Conservation (phyloP, 306 rosid genomes). For the Potentilla sterilis region DNA sequence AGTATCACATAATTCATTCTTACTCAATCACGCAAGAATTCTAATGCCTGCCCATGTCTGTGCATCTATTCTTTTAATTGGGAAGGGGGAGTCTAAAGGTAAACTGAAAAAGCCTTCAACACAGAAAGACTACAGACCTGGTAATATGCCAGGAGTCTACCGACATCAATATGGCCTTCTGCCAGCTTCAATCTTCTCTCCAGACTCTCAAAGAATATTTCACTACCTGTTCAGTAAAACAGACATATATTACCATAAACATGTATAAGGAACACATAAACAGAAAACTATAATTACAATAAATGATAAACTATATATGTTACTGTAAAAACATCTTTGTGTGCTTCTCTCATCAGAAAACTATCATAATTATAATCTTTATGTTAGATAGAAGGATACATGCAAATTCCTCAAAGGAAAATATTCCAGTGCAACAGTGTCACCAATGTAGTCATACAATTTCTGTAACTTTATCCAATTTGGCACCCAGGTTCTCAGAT, state of each 20-base stretch:
- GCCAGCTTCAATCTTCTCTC: slow-evolving; percentile 71
- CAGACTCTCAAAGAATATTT: slow-evolving; percentile 41
- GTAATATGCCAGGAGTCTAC: slow-evolving; percentile 84
- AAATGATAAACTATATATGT: not conserved
- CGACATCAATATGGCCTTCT: slow-evolving; percentile 92
- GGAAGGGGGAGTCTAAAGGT: not conserved
- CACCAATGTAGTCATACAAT: not conserved
- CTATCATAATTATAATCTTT: not conserved
- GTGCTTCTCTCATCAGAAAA: not conserved
- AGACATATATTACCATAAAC: not conserved
- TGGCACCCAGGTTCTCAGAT: not conserved
- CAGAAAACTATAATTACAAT: not conserved
- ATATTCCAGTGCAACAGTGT: not conserved
- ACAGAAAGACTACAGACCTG: slow-evolving; percentile 54
- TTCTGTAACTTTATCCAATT: not conserved
- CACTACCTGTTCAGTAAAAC: slow-evolving; percentile 48
- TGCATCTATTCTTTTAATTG: not conserved
- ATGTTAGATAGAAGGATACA: not conserved
- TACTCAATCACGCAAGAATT: not conserved
- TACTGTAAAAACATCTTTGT: not conserved
- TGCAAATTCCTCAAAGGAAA: not conserved
- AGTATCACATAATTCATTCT: not conserved
- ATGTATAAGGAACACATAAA: not conserved
- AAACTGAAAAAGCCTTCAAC: not conserved
- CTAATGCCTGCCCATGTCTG: not conserved